These are phyloP conservation scores for Amanita molliuscula DNA, from an alignment of 768 basidiomycete species.

Conservation along the genomic window DNA sequence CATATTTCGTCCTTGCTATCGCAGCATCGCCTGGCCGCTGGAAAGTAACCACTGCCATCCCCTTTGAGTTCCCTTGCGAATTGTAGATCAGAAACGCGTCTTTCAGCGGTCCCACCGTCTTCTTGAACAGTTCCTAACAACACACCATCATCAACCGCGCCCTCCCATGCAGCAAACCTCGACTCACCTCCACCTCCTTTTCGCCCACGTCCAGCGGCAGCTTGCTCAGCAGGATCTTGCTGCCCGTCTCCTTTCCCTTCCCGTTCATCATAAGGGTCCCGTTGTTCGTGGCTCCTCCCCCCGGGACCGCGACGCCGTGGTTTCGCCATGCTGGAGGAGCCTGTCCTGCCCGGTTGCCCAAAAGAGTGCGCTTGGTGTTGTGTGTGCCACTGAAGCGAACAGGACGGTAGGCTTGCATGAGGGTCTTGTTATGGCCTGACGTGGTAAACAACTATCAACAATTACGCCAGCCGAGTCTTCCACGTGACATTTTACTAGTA, in stretches of 20 bases:
- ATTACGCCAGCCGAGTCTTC: no score
- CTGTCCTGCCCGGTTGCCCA: conserved; percentile 47
- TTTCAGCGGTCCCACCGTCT: conserved; percentile 65
- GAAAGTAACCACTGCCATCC: conserved; percentile 71
- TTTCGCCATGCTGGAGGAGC: conserved; percentile 54
- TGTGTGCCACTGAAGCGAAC: conserved; percentile 17
- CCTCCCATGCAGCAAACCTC: background rate
- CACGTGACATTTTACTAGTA: background rate
- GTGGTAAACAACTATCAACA: no score
- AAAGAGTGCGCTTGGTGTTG: conserved; percentile 40
- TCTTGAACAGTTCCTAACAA: conserved; percentile 59
- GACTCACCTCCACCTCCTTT: conserved; percentile 55
- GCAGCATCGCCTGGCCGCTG: conserved; percentile 53
- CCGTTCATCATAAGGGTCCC: conserved; percentile 8
- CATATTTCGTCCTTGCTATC: conserved; percentile 55
- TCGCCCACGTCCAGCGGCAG: conserved; percentile 63
- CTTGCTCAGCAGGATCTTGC: conserved; percentile 58
- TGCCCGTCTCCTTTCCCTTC: conserved; percentile 36
- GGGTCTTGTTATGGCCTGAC: background rate
- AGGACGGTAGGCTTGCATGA: conserved; percentile 3
- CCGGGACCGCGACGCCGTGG: conserved; percentile 12
- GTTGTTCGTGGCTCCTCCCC: background rate
- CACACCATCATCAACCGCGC: conserved; percentile 1
- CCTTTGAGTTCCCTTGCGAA: conserved; percentile 64
- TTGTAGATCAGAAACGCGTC: conserved; percentile 69